Percentiles rank a stretch among this genome's conserved stretches.
phyloP scores from a whole-genome alignment of 805 yeast species.

The Kuraishia piskuri region DNA sequence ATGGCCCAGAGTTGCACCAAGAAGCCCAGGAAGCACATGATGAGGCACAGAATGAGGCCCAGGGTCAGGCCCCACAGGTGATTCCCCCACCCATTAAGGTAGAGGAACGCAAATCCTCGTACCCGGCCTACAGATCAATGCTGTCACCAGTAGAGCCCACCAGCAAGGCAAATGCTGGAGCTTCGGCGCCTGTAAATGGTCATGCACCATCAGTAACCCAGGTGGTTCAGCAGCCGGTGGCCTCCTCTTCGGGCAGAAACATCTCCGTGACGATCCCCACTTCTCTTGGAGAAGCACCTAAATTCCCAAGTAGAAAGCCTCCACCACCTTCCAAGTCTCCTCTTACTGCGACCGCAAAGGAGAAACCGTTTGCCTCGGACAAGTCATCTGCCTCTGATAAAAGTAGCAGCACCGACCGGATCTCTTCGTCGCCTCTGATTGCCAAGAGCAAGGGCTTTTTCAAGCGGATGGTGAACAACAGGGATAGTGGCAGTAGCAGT shows the following conservation, averaged over 20 bases:
- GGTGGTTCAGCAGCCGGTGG: not conserved
- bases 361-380: not conserved
- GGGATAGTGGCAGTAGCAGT: not conserved
- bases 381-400: constrained; percentile 1
- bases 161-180: not conserved
- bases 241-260: not conserved
- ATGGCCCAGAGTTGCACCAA: no score
- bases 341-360: not conserved
- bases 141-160: not conserved
- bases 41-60: no score
- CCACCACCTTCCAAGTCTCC: not conserved
- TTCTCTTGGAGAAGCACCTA: not conserved
- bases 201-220: no score
- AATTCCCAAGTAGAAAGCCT: not conserved
- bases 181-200: not conserved
- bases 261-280: not conserved
- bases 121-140: not conserved
- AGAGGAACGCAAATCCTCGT: not conserved
- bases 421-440: not conserved
- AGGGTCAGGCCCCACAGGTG: not conserved
- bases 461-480: not conserved
- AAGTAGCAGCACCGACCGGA: not conserved
- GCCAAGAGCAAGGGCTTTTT: not conserved
- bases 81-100: not conserved
- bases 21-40: no score